Evolutionary conservation across 345 rosid genomes (phyloP), one percentile per base, ranked within the genome.

Genomic region (Eucalyptus lansdowneana): DNA sequence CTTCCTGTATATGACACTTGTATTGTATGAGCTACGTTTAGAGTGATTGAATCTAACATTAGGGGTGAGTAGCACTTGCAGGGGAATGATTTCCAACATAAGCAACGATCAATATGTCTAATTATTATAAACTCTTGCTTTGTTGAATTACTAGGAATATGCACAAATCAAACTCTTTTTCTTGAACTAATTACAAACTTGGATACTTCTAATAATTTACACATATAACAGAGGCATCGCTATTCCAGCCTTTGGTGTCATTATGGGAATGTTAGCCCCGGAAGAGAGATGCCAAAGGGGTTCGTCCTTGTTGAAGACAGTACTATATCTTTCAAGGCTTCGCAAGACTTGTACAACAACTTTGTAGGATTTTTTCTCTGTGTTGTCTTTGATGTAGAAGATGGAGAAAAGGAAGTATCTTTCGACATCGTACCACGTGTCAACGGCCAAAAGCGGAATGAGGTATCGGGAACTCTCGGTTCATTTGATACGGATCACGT

Each of bases 221-320:
- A 0, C 2, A 49, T 49, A 49, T 49, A 49, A 49, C 14, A 49
- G 14, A 49, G 5, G 50, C 50, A 49, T 49, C 14, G 14, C 50
- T 49, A 49, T 49, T 49, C 50, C 1, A 49, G 5, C 50, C 2
- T 1, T 49, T 49, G 15, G 50, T 13, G 0, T 49, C 0, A 1
- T 4, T 2, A 49, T 2, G 2, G 50, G 2, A 13, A 12, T 49
- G 2, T 49, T 49, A 5, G 37, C 8, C 40, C 19, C 4, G 22
- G 40, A 67, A 17, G 11, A n/a, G 76, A n/a, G 40, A 67, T n/a
- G 6, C 40, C 37, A 14, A 3, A 2, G 40, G 21, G 8, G 21
- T 67, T 67, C 22, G 2, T 67, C 21, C 5, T 15, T 15, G 76
- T 67, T 15, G 40, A 67, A 67, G 76, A n/a, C 1, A 11, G 11